Conservation (phyloP, 2,329 filamentous ascomycete genomes). For the Nemania sp. region DNA sequence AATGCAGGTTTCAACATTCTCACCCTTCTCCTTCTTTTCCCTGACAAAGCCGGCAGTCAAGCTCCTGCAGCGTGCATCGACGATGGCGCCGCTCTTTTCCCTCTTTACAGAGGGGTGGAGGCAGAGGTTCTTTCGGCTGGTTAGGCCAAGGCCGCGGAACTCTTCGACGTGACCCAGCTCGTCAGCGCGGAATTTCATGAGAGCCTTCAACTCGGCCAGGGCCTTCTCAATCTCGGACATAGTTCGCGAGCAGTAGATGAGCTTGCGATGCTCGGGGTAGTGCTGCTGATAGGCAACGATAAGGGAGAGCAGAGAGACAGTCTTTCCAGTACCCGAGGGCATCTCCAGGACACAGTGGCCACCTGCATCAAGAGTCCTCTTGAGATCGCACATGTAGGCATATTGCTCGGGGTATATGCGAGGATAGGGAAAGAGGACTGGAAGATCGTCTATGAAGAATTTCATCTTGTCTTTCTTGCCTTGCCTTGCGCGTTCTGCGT, state of each 20-base stretch:
- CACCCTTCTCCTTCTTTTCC: constrained; percentile 95
- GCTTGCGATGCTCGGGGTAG: constrained; percentile 91
- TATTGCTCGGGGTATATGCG: constrained; percentile 71
- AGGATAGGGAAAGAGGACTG: constrained; percentile 57
- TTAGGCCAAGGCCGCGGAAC: constrained; percentile 90
- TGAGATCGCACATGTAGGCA: constrained; percentile 88
- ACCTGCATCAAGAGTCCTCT: constrained; percentile 88
- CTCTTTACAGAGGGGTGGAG: constrained; percentile 95
- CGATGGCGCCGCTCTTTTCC: constrained; percentile 93
- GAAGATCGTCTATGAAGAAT: constrained; percentile 77
- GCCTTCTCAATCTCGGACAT: constrained; percentile 99
- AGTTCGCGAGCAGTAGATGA: constrained; percentile 99
- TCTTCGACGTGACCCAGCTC: constrained; percentile 93
- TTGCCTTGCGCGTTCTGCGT: too few species aligned
- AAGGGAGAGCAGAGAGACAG: constrained; percentile 91
- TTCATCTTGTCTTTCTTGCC: constrained; percentile 66
- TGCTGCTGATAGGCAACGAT: constrained; percentile 97
- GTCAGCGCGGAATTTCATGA: constrained; percentile 95
- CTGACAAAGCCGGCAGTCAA: constrained; percentile 97
- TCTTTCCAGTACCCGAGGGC: constrained; percentile 99
- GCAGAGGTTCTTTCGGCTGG: constrained; percentile 96
- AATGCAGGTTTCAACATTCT: constrained; percentile 92
- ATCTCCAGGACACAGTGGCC: constrained; percentile 98
- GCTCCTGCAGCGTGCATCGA: constrained; percentile 95
- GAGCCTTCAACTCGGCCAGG: constrained; percentile 84